Conservation (phyloP, 345 rosid genomes). For the Abelmoschus esculentus region DNA sequence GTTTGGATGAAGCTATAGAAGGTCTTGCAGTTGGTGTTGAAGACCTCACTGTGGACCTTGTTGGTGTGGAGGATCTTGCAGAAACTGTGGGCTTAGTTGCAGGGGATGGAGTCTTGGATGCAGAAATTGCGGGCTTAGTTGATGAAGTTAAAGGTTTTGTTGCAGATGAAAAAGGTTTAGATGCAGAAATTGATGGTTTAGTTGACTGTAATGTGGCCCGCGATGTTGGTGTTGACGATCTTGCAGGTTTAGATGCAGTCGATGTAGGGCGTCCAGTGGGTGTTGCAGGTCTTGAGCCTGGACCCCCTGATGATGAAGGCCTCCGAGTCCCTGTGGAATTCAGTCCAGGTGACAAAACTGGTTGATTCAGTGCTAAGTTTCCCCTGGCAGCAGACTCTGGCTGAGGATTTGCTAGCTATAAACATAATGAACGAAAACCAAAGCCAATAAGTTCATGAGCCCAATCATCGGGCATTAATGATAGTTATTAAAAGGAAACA, state of each 20-base stretch:
- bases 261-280: slow-evolving; percentile 74
- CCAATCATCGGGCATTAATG: no score
- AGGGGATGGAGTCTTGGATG: slow-evolving; percentile 31
- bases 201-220: slow-evolving; percentile 57
- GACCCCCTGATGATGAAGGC: slow-evolving; percentile 90
- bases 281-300: slow-evolving; percentile 84
- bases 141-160: slow-evolving; percentile 32
- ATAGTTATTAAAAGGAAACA: no score
- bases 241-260: slow-evolving; percentile 47
- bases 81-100: slow-evolving; percentile 42
- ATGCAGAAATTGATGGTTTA: slow-evolving; percentile 35
- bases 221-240: slow-evolving; percentile 87
- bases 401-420: slow-evolving; percentile 66
- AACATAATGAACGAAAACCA: slow-evolving; percentile 19
- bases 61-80: slow-evolving; percentile 82
- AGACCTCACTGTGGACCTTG: slow-evolving; percentile 71
- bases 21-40: slow-evolving; percentile 87
- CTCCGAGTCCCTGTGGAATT: slow-evolving; percentile 56
- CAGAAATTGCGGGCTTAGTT: slow-evolving; percentile 35
- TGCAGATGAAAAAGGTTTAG: slow-evolving; percentile 27
- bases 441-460: slow-evolving; percentile 14
- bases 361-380: slow-evolving; percentile 56
- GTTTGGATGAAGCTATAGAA: slow-evolving; percentile 54
- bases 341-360: slow-evolving; percentile 59
- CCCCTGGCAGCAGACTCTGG: slow-evolving; percentile 50